Conservation (phyloP, 2,329 filamentous ascomycete genomes). For the Amauroascus verrucosus region DNA sequence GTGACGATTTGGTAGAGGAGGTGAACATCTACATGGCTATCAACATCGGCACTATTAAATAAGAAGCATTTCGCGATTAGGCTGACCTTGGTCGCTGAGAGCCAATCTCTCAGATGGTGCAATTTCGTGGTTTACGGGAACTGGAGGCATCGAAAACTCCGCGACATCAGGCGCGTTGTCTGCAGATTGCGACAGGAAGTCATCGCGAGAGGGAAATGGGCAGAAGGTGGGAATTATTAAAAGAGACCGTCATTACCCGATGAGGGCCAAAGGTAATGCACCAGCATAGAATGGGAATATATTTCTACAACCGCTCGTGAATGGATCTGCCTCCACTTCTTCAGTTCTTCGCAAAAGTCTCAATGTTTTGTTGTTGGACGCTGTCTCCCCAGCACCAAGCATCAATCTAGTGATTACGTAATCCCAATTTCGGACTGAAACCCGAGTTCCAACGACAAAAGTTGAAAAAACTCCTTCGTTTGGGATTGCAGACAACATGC, state of each 20-base stretch:
- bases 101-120: conserved; percentile 33
- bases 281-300: neutral
- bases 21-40: conserved; percentile 55
- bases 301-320: neutral
- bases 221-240: conserved; percentile 9
- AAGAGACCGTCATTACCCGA: neutral
- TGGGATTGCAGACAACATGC: conserved; percentile 27
- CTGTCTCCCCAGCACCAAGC: neutral
- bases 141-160: conserved; percentile 43
- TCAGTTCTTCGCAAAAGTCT: neutral
- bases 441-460: neutral
- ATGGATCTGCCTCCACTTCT: neutral
- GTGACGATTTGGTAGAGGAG: conserved; percentile 67
- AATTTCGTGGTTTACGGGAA: conserved; percentile 33
- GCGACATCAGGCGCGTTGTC: conserved; percentile 38
- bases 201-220: conserved; percentile 28
- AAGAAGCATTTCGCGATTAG: neutral
- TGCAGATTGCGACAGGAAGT: conserved; percentile 32
- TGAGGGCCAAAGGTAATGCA: neutral
- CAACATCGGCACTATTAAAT: neutral
- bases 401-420: neutral
- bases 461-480: neutral
- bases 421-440: neutral
- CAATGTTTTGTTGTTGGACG: conserved; percentile 5
- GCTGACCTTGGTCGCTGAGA: conserved; percentile 52